phyloP scores from a whole-genome alignment of 805 yeast species.

The Schizosaccharomyces lindneri region DNA sequence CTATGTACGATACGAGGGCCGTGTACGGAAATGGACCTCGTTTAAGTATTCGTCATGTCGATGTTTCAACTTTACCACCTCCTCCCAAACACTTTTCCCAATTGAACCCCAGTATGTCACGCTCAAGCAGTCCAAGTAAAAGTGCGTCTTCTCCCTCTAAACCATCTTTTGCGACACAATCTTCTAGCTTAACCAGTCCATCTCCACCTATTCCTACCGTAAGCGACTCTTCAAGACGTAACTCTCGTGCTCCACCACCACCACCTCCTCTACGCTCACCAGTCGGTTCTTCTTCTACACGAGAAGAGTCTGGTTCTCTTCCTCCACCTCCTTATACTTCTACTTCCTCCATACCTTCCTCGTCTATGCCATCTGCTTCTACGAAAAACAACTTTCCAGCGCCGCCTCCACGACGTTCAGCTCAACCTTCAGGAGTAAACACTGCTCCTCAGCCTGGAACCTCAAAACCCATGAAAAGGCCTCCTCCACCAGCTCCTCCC shows the following conservation, averaged over 20 bases:
- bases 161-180: neutral
- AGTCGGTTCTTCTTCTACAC: neutral
- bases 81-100: neutral
- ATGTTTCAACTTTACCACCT: neutral
- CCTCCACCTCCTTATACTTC: neutral
- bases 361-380: neutral
- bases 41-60: neutral
- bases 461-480: neutral
- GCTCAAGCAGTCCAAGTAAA: neutral
- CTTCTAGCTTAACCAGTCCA: too few relatives aligned
- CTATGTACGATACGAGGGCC: neutral
- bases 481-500: neutral
- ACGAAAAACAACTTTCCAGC: neutral
- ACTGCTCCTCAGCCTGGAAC: neutral
- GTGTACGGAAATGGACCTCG: neutral
- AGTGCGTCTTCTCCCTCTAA: neutral
- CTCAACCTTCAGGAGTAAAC: neutral
- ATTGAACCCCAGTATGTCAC: neutral
- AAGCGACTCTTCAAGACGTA: neutral
- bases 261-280: neutral
- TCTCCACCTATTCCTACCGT: neutral
- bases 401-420: neutral
- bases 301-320: neutral
- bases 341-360: neutral
- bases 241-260: neutral